phyloP scores from a whole-genome alignment of 352 stramenopile species.

The Lagenidium sp. region DNA sequence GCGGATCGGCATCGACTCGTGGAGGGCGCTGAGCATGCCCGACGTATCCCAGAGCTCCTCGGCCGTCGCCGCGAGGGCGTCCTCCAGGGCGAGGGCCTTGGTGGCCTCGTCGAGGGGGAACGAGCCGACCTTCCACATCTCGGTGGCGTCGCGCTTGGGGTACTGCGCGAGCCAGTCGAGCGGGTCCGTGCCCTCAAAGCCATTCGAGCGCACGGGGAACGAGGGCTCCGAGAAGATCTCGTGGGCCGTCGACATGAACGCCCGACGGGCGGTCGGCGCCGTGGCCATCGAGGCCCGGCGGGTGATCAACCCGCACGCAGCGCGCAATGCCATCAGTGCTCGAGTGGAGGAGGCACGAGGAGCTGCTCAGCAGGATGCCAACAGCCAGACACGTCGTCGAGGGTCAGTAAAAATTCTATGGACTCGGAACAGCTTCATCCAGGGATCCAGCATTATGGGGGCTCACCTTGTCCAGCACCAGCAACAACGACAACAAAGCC shows the following conservation, averaged over 20 bases:
- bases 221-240: slow-evolving; percentile 64
- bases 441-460: no score
- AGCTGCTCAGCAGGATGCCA: background rate
- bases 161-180: slow-evolving; percentile 53
- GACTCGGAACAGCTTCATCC: no score
- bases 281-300: background rate
- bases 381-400: no score
- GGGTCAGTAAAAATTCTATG: no score
- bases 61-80: slow-evolving; percentile 2
- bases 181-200: slow-evolving; percentile 31
- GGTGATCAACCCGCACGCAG: slow-evolving; percentile 5
- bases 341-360: no score
- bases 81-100: slow-evolving; percentile 1
- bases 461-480: no score
- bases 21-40: slow-evolving; percentile 69
- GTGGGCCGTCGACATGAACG: slow-evolving; percentile 62
- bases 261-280: slow-evolving; percentile 15
- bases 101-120: slow-evolving; percentile 44
- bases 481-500: no score
- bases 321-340: slow-evolving; percentile 10
- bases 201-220: slow-evolving; percentile 34
- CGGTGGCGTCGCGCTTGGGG: slow-evolving; percentile 37
- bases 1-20: slow-evolving; percentile 47
- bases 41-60: slow-evolving; percentile 71
- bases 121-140: slow-evolving; percentile 70